Conservation (phyloP, 257 asterid genomes). For the Eustoma russellianum region DNA sequence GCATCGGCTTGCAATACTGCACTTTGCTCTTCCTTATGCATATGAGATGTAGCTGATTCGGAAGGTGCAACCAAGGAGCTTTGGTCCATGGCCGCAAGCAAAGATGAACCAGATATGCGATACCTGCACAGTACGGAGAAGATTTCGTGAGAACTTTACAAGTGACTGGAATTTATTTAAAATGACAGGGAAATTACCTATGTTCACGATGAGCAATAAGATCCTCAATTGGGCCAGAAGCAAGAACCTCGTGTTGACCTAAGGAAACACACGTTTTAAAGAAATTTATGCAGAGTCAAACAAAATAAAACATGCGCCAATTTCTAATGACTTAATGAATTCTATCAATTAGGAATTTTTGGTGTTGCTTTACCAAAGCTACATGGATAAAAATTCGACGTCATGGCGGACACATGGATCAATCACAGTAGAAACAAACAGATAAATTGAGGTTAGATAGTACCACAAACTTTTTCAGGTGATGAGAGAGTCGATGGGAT, state of each 20-base stretch:
- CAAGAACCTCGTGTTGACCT: conserved; percentile 97
- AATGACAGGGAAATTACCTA: conserved; percentile 38
- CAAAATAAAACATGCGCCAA: too few relatives aligned
- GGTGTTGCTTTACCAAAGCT: too few relatives aligned
- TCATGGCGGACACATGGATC: too few relatives aligned
- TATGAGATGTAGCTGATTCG: conserved; percentile 37
- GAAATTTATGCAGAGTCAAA: conserved; percentile 8
- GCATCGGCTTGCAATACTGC: conserved; percentile 38
- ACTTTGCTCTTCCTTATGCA: conserved; percentile 41
- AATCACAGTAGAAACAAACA: too few relatives aligned
- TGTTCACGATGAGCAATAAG: conserved; percentile 99
- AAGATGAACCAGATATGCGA: conserved; percentile 94
- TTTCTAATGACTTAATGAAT: too few relatives aligned
- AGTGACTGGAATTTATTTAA: conserved; percentile 3
- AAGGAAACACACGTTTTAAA: conserved; percentile 14
- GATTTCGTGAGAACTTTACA: conserved; percentile 2
- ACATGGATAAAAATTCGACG: too few relatives aligned
- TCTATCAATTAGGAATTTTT: too few relatives aligned
- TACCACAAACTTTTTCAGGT: too few relatives aligned
- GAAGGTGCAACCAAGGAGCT: conserved; percentile 55
- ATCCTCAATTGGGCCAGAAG: conserved; percentile 99
- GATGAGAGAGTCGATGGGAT: too few relatives aligned
- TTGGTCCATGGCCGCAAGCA: conserved; percentile 94
- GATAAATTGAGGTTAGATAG: too few relatives aligned
- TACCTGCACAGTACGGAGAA: conserved; percentile 51